Percentiles rank a stretch among this genome's conserved stretches.
Evolutionary conservation across 371 early-diverging fungal genomes (phyloP).

Genomic region (Lichtheimia ramosa): DNA sequence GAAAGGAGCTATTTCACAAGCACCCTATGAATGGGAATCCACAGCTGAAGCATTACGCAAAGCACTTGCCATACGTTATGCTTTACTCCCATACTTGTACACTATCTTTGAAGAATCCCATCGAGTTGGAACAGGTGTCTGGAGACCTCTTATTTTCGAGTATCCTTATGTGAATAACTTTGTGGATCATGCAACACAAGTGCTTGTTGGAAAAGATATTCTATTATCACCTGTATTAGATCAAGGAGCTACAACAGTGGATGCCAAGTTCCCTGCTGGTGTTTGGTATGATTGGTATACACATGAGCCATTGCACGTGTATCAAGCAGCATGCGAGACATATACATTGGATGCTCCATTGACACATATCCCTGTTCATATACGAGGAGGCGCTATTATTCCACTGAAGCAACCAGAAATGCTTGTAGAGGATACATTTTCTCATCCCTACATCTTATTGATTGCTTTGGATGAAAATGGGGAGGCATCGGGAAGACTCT

Average conservation of each 20-base stretch:
- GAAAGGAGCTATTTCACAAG: slow-evolving; percentile 43
- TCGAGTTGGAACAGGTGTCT: slow-evolving; percentile 41
- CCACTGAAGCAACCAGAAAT: slow-evolving; percentile 49
- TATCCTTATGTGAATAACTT: slow-evolving; percentile 24
- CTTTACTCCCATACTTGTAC: slow-evolving; percentile 67
- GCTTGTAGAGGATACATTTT: slow-evolving; percentile 47
- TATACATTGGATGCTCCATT: slow-evolving; percentile 42
- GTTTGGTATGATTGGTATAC: slow-evolving; percentile 58
- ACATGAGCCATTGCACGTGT: slow-evolving; percentile 8
- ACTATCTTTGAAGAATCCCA: slow-evolving; percentile 62
- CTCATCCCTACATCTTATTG: slow-evolving; percentile 42
- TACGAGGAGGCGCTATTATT: slow-evolving; percentile 49
- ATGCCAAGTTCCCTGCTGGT: slow-evolving; percentile 56
- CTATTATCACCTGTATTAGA: slow-evolving; percentile 60
- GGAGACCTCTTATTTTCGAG: slow-evolving; percentile 46
- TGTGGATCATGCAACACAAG: slow-evolving; percentile 29
- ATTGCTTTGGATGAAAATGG: slow-evolving; percentile 49
- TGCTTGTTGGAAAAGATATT: slow-evolving; percentile 41
- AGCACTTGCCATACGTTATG: slow-evolving; percentile 61
- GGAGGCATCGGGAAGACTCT: slow-evolving; percentile 48
- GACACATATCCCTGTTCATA: slow-evolving; percentile 46
- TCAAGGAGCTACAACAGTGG: slow-evolving; percentile 37
- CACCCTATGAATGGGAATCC: slow-evolving; percentile 56
- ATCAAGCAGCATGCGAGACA: slow-evolving; percentile 5
- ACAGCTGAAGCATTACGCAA: slow-evolving; percentile 50